These are phyloP conservation scores for Phaseolus coccineus DNA, from an alignment of 331 rosid species.

Conservation along the genomic window DNA sequence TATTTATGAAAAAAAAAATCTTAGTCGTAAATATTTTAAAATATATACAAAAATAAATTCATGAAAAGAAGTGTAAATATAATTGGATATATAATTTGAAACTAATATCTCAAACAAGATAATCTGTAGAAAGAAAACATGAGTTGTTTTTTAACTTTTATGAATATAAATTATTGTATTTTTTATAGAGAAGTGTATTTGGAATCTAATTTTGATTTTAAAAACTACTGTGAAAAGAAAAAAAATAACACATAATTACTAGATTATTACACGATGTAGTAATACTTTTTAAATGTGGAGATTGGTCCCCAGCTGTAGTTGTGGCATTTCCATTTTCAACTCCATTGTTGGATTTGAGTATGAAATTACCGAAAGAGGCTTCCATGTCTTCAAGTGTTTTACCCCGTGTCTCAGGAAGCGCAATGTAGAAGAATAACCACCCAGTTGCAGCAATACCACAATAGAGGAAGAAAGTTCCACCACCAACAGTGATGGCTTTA, in stretches of 20 bases:
- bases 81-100: too few relatives aligned
- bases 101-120: too few relatives aligned
- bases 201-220: neutral
- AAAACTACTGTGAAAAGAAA: neutral
- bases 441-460: constrained; percentile 48
- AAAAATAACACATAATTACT: neutral
- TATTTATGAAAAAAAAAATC: too few relatives aligned
- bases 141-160: too few relatives aligned
- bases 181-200: neutral
- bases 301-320: constrained; percentile 48
- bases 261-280: neutral
- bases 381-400: constrained; percentile 74
- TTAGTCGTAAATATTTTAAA: too few relatives aligned
- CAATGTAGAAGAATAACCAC: constrained; percentile 59
- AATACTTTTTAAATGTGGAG: neutral
- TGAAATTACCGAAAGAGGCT: constrained; percentile 67
- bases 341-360: constrained; percentile 20
- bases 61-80: too few relatives aligned
- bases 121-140: neutral
- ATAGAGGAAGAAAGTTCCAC: constrained; percentile 79
- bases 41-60: too few relatives aligned
- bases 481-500: constrained; percentile 62
- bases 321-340: neutral
- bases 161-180: neutral
- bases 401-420: constrained; percentile 77